These are phyloP conservation scores for Drosera capensis DNA, from an alignment of 148 eudicot genomes.

Conservation along the genomic window DNA sequence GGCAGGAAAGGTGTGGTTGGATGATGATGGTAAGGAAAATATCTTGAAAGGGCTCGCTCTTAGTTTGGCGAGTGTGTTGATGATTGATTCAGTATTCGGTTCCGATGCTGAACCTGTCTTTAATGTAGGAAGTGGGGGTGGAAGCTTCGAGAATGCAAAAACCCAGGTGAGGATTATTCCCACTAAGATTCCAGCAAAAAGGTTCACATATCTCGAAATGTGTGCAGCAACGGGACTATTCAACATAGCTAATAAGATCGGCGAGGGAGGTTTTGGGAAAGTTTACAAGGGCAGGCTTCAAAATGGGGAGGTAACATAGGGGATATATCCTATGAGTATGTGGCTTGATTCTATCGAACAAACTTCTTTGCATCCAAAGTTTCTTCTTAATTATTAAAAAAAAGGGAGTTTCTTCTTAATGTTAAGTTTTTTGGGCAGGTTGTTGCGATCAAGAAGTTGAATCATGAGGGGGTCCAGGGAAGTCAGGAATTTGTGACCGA, in stretches of 20 bases:
- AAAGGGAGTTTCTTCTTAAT: not conserved
- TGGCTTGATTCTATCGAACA: too few relatives aligned
- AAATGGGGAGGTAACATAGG: constrained; percentile 11
- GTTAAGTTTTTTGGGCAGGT: constrained; percentile 1
- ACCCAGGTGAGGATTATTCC: not conserved
- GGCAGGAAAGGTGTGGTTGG: constrained; percentile 7
- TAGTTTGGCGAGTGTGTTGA: not conserved
- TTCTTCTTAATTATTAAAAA: too few relatives aligned
- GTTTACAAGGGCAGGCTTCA: constrained; percentile 14
- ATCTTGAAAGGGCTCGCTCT: too few relatives aligned
- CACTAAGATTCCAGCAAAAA: constrained; percentile 5
- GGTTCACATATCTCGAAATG: constrained; percentile 8
- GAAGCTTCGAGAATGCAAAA: constrained; percentile 1
- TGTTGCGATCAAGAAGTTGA: constrained; percentile 9
- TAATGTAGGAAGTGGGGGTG: constrained; percentile 13
- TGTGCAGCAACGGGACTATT: constrained; percentile 9
- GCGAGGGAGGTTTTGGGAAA: constrained; percentile 49
- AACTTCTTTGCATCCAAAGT: not conserved
- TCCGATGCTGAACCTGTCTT: not conserved
- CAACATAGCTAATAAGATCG: constrained; percentile 10
- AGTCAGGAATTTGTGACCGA: constrained; percentile 10
- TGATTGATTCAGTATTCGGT: not conserved
- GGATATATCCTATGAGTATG: too few relatives aligned
- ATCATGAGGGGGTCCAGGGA: constrained; percentile 10
- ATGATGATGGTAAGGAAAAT: constrained; percentile 16